Evolutionary conservation across 2,329 filamentous ascomycete genomes (phyloP).

Genomic region (Herpotrichia juniperi): DNA sequence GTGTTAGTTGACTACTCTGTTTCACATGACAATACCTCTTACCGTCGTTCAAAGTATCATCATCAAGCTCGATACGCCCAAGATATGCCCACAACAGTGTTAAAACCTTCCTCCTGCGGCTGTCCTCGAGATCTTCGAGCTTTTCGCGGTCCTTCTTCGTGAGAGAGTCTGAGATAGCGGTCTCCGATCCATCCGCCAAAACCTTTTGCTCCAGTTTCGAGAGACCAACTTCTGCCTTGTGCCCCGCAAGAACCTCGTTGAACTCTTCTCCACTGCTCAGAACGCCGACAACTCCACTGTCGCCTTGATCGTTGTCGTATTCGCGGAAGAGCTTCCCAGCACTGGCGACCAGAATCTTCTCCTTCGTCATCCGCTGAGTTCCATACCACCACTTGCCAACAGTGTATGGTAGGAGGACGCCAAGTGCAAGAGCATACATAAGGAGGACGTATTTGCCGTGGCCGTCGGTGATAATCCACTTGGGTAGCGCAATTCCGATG

Average conservation of each 20-base stretch:
- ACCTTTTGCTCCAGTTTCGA: constrained; percentile 84
- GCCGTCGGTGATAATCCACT: constrained; percentile 89
- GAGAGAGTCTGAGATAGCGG: constrained; percentile 64
- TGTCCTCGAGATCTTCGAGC: constrained; percentile 80
- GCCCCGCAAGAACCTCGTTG: constrained; percentile 74
- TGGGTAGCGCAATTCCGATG: constrained; percentile 94
- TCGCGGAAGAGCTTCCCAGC: constrained; percentile 94
- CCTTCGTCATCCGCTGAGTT: constrained; percentile 88
- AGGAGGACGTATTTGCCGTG: constrained; percentile 95
- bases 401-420: constrained; percentile 87
- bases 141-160: constrained; percentile 75
- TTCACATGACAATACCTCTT: constrained; percentile 7
- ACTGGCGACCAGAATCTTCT: constrained; percentile 89
- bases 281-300: constrained; percentile 78
- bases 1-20: constrained; percentile 15
- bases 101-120: constrained; percentile 81
- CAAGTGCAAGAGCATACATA: constrained; percentile 85
- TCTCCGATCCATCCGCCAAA: constrained; percentile 63
- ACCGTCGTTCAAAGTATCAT: constrained; percentile 73
- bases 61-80: constrained; percentile 83
- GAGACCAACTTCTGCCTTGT: constrained; percentile 79
- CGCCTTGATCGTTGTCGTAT: constrained; percentile 83
- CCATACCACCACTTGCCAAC: constrained; percentile 99
- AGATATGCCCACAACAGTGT: constrained; percentile 95
- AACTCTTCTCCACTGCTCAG: constrained; percentile 89